phyloP scores from a whole-genome alignment of 495 filamentous ascomycete species.

The Penicillium robsamsonii region DNA sequence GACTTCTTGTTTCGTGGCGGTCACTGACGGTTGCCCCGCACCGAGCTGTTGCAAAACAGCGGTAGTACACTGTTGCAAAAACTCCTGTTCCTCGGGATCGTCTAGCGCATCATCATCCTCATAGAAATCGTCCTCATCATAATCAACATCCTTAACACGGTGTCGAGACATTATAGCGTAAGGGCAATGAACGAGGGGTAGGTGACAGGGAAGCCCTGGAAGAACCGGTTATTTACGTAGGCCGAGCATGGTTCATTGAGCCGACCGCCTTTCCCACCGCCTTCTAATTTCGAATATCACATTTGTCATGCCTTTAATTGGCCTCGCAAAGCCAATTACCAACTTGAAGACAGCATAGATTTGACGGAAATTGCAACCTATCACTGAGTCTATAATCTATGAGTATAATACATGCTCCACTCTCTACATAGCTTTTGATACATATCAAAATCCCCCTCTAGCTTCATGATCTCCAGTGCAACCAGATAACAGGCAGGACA shows the following conservation, averaged over 20 bases:
- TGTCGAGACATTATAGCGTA: conserved; percentile 43
- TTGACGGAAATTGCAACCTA: no score
- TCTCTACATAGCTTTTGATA: background rate
- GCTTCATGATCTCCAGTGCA: background rate
- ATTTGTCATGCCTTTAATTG: background rate
- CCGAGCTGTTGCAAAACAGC: conserved; percentile 41
- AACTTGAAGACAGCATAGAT: no score
- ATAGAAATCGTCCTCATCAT: conserved; percentile 45
- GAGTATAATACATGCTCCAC: background rate
- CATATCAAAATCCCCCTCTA: background rate
- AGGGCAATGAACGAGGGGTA: conserved; percentile 7
- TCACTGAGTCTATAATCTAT: background rate
- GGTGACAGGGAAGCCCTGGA: background rate
- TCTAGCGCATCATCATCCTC: conserved; percentile 42
- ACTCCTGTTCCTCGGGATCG: conserved; percentile 46
- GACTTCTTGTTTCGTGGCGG: conserved; percentile 58
- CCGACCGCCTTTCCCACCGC: background rate
- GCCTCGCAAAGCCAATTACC: no score
- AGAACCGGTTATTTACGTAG: no score
- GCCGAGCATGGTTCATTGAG: background rate
- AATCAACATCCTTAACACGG: conserved; percentile 46
- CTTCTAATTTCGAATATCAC: background rate
- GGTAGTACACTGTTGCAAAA: conserved; percentile 38
- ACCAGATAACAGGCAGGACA: background rate
- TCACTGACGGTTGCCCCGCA: conserved; percentile 40